Base-by-base conservation (phyloP, 257 asterid genomes). In the Solanum dulcamara region DNA sequence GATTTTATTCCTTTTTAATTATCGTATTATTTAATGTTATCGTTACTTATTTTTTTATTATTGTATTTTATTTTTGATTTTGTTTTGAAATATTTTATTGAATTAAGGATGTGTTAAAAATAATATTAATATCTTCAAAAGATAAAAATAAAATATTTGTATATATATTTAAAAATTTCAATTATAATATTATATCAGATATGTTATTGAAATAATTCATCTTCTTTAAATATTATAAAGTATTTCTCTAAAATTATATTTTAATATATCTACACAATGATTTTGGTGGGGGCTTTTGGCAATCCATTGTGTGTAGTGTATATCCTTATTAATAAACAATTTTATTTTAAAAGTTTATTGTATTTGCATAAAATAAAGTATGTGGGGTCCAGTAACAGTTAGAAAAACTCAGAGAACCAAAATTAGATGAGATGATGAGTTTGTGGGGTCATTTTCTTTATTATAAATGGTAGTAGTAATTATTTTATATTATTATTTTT, bases 391-490 rank as follows among this genome's bases (percentile, higher is more conserved):
- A 83, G 3, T 67, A 82, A 60, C 37, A 60, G 72, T 84, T 22
- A 28, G 84, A 81, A 84, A 68, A 50, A 80, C 48, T 42, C 12
- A 67, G 74, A 87, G 86, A 53, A 89, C 88, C 66, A 85, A 89
- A 83, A 85, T 83, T 83, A 67, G 75, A 83, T 62, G 62, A 83
- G 40, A 24, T 14, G 48, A 64, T 48, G 30, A 32, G 85, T 66
- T 53, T 91, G 93, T 91, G 88, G 93, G 96, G 92, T 86, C 91
- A 80, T 50, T 87, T 88, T 88, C 87, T 67, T 80, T 32, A 44
- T 46, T 26, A 72, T 84, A 40, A 42, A 28, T 64, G 28, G 70
- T 28, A 62, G 22, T 26, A 64, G 38, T 28, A 64, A 30, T 80
- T n/a, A 70, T 84, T 18, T 83, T 48, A 28, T 88, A 84, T 87